Evolutionary conservation across 2,329 filamentous ascomycete genomes (phyloP).

Genomic region (Colletotrichum viniferum): DNA sequence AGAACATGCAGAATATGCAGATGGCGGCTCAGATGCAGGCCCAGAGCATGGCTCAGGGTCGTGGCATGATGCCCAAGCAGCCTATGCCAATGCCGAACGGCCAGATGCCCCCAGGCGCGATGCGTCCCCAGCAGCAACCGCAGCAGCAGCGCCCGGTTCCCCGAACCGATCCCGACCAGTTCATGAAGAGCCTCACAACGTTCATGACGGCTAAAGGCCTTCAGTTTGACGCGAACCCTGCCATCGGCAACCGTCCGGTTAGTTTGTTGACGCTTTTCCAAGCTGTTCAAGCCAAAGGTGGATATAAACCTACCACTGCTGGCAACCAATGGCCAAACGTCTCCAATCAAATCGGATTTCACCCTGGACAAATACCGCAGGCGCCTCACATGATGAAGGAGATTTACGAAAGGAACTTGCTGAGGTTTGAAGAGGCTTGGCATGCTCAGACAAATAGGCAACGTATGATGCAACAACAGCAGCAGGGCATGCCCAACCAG

Average conservation of each 20-base stretch:
- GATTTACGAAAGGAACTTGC: conserved; percentile 77
- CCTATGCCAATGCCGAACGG: conserved; percentile 59
- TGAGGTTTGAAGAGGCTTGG: conserved; percentile 77
- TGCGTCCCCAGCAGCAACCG: conserved; percentile 52
- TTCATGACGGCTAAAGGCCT: conserved; percentile 79
- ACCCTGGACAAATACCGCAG: conserved; percentile 65
- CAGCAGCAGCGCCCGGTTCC: conserved; percentile 41
- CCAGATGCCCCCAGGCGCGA: conserved; percentile 54
- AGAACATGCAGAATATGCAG: conserved; percentile 45
- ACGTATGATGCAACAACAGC: conserved; percentile 53
- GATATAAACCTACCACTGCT: conserved; percentile 74
- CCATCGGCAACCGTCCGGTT: conserved; percentile 74
- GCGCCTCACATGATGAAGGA: conserved; percentile 73
- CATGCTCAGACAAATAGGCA: conserved; percentile 58
- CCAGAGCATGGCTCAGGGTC: conserved; percentile 42
- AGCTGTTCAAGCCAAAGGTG: conserved; percentile 74
- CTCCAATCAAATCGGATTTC: conserved; percentile 67
- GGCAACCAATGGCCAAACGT: conserved; percentile 77
- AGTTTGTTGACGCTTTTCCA: conserved; percentile 80
- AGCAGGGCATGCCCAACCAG: conserved; percentile 25
- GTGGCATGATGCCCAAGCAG: conserved; percentile 59
- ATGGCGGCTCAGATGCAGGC: conserved; percentile 57
- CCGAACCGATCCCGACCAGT: conserved; percentile 64
- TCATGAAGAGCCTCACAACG: conserved; percentile 76
- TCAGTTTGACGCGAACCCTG: conserved; percentile 75